Conservation (phyloP, 2,329 filamentous ascomycete species). For the Hypoxylon sp. region DNA sequence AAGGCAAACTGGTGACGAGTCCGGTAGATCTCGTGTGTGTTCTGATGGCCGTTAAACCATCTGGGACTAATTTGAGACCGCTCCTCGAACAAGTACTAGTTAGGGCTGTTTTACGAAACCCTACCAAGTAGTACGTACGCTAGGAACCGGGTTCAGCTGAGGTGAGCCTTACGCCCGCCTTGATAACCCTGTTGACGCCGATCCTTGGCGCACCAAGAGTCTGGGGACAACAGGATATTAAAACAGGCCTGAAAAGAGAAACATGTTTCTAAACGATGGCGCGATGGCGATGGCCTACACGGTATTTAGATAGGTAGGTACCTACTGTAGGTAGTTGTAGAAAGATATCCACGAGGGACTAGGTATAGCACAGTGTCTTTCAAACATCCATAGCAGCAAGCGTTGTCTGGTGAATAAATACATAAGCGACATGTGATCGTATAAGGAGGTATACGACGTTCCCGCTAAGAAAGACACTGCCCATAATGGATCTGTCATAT, state of each 20-base stretch:
- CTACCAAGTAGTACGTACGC: slow-evolving; percentile 22
- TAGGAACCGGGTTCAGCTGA: slow-evolving; percentile 38
- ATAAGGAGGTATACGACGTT: slow-evolving; percentile 24
- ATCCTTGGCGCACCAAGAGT: slow-evolving; percentile 24
- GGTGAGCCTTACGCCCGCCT: slow-evolving; percentile 37
- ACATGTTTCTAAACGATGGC: slow-evolving; percentile 16
- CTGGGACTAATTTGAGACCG: slow-evolving; percentile 24
- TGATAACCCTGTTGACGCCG: slow-evolving; percentile 28
- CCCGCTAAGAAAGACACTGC: slow-evolving; percentile 7
- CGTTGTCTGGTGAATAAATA: slow-evolving; percentile 15
- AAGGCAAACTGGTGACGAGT: slow-evolving; percentile 14
- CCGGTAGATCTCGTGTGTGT: slow-evolving; percentile 4
- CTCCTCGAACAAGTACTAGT: slow-evolving; percentile 30
- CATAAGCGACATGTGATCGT: slow-evolving; percentile 33
- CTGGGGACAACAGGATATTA: slow-evolving; percentile 15
- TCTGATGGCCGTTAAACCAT: slow-evolving; percentile 18
- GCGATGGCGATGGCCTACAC: slow-evolving; percentile 5
- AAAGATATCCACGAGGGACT: too few relatives aligned
- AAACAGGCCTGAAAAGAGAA: slow-evolving; percentile 20
- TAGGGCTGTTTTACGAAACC: slow-evolving; percentile 27
- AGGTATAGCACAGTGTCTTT: too few relatives aligned
- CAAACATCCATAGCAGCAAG: too few relatives aligned
- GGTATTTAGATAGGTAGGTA: too few relatives aligned
- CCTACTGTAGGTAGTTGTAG: too few relatives aligned
- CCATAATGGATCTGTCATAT: slow-evolving; percentile 16